phyloP scores from a whole-genome alignment of 805 yeast genomes.

The Candida qinlingensis region DNA sequence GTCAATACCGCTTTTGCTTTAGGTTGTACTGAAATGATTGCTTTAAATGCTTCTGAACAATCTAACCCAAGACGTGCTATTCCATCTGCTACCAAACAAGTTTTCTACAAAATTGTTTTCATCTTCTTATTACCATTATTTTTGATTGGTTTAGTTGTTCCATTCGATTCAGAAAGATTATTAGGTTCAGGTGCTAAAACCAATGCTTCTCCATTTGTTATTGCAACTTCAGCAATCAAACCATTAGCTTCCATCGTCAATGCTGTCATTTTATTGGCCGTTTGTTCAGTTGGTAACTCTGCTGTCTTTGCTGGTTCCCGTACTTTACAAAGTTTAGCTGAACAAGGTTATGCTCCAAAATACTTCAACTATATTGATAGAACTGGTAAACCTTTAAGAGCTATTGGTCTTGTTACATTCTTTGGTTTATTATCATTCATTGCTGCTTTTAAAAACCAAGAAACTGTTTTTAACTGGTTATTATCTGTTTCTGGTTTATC shows the following conservation, averaged over 20 bases:
- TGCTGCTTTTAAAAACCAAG: conserved; percentile 54
- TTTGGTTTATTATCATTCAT: conserved; percentile 60
- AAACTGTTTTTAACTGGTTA: conserved; percentile 59
- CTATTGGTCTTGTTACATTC: conserved; percentile 42
- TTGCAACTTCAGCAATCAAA: conserved; percentile 54
- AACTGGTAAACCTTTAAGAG: conserved; percentile 54
- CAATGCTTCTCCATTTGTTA: conserved; percentile 65
- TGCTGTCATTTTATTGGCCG: conserved; percentile 59
- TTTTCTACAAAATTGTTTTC: conserved; percentile 47
- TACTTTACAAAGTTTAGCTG: conserved; percentile 48
- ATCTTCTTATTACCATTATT: conserved; percentile 44
- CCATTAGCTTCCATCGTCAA: conserved; percentile 60
- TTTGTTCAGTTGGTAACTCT: conserved; percentile 53
- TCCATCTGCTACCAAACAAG: conserved; percentile 52
- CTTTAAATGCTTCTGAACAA: conserved; percentile 45
- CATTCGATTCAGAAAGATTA: conserved; percentile 38
- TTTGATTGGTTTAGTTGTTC: conserved; percentile 49
- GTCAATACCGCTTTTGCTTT: conserved; percentile 56
- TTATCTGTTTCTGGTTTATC: conserved; percentile 57
- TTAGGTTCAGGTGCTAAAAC: conserved; percentile 37
- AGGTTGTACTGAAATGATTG: conserved; percentile 56
- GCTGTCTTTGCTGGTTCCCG: conserved; percentile 46
- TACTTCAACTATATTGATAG: conserved; percentile 47
- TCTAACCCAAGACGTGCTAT: conserved; percentile 50
- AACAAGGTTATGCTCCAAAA: conserved; percentile 57